A percentile compares a stretch with the other conserved stretches of the same genome.
Evolutionary conservation across 108 stramenopile genomes (phyloP).

Genomic region (Epithemia pelagica): DNA sequence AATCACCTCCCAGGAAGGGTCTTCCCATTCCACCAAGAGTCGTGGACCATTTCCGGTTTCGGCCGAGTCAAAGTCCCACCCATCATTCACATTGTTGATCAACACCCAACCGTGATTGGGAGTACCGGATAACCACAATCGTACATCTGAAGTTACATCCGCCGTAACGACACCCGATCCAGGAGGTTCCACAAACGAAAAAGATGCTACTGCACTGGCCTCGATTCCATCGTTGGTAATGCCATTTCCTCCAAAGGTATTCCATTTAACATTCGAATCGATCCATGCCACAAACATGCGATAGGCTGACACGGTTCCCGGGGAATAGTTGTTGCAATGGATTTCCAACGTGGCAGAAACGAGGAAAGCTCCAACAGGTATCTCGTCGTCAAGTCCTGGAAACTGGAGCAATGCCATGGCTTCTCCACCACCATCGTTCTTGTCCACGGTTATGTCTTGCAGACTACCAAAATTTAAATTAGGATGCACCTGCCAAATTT

Average conservation of each 20-base stretch:
- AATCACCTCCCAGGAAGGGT: not conserved
- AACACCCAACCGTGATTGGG: not conserved
- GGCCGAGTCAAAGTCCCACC: not conserved
- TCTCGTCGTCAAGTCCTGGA: not conserved
- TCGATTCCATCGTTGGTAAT: not conserved
- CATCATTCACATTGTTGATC: not conserved
- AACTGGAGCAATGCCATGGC: not conserved
- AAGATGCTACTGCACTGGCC: not conserved
- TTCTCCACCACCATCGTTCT: not conserved
- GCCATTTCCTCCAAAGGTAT: not conserved
- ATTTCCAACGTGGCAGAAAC: not conserved
- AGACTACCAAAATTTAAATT: not conserved
- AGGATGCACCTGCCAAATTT: not conserved
- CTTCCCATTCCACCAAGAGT: not conserved
- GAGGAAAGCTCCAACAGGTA: not conserved
- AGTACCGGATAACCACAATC: not conserved
- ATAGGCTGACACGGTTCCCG: not conserved
- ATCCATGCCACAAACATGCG: not conserved
- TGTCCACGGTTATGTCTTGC: not conserved
- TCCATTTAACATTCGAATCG: not conserved
- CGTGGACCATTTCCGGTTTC: not conserved
- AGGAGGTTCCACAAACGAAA: not conserved
- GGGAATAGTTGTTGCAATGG: not conserved
- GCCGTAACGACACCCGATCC: not conserved
- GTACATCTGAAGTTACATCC: not conserved